phyloP scores from a whole-genome alignment of 169 alveolate species.

The Babesia bigemina region DNA sequence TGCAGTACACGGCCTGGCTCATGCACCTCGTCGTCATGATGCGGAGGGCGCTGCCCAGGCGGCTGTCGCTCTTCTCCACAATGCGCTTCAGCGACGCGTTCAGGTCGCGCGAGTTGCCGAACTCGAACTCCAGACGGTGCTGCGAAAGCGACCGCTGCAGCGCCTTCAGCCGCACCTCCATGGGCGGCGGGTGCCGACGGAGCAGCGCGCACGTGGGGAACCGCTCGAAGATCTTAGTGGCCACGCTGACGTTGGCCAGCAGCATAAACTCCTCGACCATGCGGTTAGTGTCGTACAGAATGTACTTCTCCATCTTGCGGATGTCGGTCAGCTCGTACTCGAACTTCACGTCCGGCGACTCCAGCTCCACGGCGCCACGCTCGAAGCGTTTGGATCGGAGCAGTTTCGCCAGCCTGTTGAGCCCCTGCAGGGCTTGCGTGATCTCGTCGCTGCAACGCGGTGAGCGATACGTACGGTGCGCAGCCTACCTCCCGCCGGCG shows the following conservation, averaged over 20 bases:
- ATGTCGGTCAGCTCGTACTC: conserved; percentile 84
- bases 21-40: conserved; percentile 92
- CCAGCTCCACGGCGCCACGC: conserved; percentile 94
- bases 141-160: conserved; percentile 80
- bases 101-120: conserved; percentile 86
- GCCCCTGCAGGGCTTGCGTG: conserved; percentile 81
- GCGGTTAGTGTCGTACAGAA: conserved; percentile 77
- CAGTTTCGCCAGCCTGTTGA: conserved; percentile 85
- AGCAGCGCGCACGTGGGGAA: conserved; percentile 92
- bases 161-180: conserved; percentile 88
- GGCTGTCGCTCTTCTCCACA: conserved; percentile 80
- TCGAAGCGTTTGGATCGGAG: conserved; percentile 87
- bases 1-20: conserved; percentile 84
- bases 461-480: conserved; percentile 15
- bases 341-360: conserved; percentile 90
- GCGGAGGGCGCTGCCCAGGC: conserved; percentile 87
- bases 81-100: conserved; percentile 88
- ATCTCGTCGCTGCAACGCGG: conserved; percentile 64
- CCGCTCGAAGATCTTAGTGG: conserved; percentile 83
- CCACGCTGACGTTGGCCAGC: conserved; percentile 97
- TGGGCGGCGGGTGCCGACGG: conserved; percentile 96
- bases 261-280: conserved; percentile 98
- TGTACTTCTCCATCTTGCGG: conserved; percentile 74
- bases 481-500: conserved; percentile 73
- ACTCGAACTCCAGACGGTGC: conserved; percentile 53